Evolutionary conservation across 495 filamentous ascomycete genomes (phyloP).

Genomic region (Neurospora sp.): DNA sequence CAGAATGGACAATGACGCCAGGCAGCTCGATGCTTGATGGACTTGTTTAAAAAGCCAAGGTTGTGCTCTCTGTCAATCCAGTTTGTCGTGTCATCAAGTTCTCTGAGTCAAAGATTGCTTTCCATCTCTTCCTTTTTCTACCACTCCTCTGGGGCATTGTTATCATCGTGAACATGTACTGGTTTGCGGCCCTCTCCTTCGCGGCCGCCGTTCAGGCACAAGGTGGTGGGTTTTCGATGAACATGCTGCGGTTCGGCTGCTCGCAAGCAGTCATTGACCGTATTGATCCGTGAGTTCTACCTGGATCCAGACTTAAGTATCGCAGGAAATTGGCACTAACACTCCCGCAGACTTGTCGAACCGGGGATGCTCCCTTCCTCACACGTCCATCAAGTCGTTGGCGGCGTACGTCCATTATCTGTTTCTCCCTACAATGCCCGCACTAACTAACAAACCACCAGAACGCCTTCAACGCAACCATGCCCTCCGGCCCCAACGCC

Average conservation of each 20-base stretch:
- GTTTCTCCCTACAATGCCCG: neutral
- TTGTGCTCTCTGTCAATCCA: neutral
- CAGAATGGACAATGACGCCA: neutral
- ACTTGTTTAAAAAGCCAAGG: neutral
- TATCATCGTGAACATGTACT: conserved; percentile 19
- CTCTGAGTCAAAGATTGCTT: neutral
- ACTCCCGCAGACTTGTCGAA: conserved; percentile 22
- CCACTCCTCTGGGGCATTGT: neutral
- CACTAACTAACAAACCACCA: neutral
- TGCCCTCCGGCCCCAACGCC: conserved; percentile 18
- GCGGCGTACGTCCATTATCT: conserved; percentile 16
- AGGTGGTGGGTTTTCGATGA: conserved; percentile 14
- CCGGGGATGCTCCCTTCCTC: conserved; percentile 27
- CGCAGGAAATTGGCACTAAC: neutral
- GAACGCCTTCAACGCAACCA: conserved; percentile 35
- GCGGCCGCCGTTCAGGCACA: conserved; percentile 24
- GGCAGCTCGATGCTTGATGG: neutral
- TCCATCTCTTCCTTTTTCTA: neutral
- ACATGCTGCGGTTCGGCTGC: conserved; percentile 37
- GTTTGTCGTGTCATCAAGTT: neutral
- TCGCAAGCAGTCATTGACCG: conserved; percentile 31
- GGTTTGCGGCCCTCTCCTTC: conserved; percentile 22
- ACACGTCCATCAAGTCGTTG: conserved; percentile 39
- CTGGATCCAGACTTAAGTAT: neutral
- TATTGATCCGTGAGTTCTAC: conserved; percentile 22